Conservation (phyloP, 345 rosid genomes). For the Theobroma cacao region DNA sequence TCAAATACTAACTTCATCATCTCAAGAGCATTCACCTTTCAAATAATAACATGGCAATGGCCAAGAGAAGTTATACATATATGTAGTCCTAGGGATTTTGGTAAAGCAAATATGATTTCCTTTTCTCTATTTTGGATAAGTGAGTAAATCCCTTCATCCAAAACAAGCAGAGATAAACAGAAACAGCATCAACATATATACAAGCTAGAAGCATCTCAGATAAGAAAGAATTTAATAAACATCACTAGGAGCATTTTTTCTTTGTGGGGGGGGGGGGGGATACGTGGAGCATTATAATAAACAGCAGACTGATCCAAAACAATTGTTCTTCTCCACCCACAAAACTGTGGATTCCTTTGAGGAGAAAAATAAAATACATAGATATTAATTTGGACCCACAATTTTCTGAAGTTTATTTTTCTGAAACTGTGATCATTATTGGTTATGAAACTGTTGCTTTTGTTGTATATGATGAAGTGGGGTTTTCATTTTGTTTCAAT, state of each 20-base stretch:
- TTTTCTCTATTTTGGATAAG: no score
- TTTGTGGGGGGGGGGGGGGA: no score
- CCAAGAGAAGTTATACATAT: no score
- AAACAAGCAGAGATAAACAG: not conserved
- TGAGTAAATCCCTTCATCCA: not conserved
- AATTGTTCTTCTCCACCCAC: not conserved
- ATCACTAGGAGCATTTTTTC: not conserved
- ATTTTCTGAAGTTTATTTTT: not conserved
- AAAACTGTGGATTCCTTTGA: not conserved
- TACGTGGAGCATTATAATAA: not conserved
- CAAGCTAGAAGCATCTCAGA: not conserved
- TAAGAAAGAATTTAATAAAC: not conserved
- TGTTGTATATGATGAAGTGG: slow-evolving; percentile 6
- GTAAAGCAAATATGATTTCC: no score
- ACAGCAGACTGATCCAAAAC: not conserved
- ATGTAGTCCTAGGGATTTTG: no score
- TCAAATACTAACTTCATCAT: not conserved
- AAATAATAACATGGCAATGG: not conserved
- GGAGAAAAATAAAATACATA: not conserved
- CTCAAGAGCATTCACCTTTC: not conserved
- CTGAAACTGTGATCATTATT: not conserved
- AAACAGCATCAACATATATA: not conserved
- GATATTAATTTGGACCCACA: not conserved
- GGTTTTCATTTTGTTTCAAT: not conserved
- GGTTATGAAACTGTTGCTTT: slow-evolving; percentile 14